phyloP scores from a whole-genome alignment of 2,329 filamentous ascomycete species.

The Mariannaea sp. region DNA sequence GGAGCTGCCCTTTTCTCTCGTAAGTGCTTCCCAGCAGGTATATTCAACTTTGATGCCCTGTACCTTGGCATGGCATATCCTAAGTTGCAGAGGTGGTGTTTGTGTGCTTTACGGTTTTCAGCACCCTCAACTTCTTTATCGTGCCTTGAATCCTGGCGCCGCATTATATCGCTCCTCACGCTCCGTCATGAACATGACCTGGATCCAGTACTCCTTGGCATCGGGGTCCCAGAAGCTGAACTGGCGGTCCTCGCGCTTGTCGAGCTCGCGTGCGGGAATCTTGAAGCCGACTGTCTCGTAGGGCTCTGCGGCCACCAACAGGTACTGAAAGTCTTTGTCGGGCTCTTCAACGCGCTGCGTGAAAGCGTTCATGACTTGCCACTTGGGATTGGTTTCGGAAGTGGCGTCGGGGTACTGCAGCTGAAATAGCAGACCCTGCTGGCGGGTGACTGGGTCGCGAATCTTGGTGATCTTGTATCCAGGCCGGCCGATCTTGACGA shows the following conservation, averaged over 20 bases:
- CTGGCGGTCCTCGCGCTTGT: constrained; percentile 83
- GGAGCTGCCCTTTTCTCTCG: not conserved
- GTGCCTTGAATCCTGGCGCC: constrained; percentile 62
- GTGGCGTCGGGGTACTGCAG: constrained; percentile 92
- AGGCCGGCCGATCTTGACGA: constrained; percentile 92
- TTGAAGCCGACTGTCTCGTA: constrained; percentile 99
- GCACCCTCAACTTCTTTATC: constrained; percentile 40
- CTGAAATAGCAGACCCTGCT: constrained; percentile 93
- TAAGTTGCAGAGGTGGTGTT: not conserved
- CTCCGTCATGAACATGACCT: constrained; percentile 98
- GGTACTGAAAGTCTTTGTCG: constrained; percentile 92
- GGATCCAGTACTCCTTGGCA: constrained; percentile 95
- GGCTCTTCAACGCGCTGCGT: constrained; percentile 95
- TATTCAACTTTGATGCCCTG: not conserved
- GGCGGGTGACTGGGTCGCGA: constrained; percentile 82
- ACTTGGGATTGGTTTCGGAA: constrained; percentile 74
- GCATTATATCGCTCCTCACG: constrained; percentile 85
- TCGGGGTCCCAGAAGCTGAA: constrained; percentile 97
- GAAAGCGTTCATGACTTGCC: constrained; percentile 97
- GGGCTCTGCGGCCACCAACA: constrained; percentile 92
- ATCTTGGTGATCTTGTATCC: constrained; percentile 99
- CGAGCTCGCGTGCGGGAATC: constrained; percentile 89
- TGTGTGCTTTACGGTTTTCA: too few species aligned
- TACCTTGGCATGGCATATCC: not conserved
- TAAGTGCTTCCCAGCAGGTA: not conserved